phyloP scores from a whole-genome alignment of 257 asterid species.

The Datura wrightii region DNA sequence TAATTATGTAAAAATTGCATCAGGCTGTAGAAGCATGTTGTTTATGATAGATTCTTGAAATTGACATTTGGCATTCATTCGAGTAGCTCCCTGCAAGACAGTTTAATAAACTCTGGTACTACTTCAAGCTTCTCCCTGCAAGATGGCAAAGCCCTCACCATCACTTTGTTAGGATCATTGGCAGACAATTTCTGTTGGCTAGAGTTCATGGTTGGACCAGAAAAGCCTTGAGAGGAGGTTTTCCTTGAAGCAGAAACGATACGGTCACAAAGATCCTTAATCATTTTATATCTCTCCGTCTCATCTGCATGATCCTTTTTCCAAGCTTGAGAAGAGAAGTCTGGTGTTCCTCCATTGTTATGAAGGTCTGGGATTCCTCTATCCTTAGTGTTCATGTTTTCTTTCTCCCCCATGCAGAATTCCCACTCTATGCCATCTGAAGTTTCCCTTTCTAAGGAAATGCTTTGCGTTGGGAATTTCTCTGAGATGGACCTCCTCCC shows the following conservation, averaged over 20 bases:
- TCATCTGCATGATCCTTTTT: constrained; percentile 68
- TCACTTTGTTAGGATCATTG: constrained; percentile 48
- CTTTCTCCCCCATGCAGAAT: constrained; percentile 44
- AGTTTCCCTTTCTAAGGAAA: constrained; percentile 45
- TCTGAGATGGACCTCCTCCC: constrained; percentile 53
- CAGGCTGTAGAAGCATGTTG: constrained; percentile 27
- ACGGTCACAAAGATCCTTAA: constrained; percentile 79
- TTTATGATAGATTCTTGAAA: constrained; percentile 32
- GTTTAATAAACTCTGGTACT: neutral
- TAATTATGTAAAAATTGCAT: neutral
- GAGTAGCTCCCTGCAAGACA: constrained; percentile 40
- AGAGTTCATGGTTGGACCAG: constrained; percentile 44
- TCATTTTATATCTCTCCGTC: constrained; percentile 75
- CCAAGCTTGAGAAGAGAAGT: constrained; percentile 61
- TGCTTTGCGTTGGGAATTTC: constrained; percentile 44
- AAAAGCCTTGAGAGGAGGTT: constrained; percentile 53
- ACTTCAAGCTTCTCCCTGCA: constrained; percentile 44
- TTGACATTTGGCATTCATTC: constrained; percentile 29
- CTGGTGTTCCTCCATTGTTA: constrained; percentile 48
- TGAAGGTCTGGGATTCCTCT: constrained; percentile 37
- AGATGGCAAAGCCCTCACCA: constrained; percentile 48
- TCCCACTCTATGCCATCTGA: constrained; percentile 67
- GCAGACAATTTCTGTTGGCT: constrained; percentile 47
- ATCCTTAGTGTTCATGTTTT: neutral
- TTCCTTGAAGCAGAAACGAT: constrained; percentile 69